A percentile compares a stretch with the other conserved stretches of the same genome.
These are phyloP conservation scores for Zymoseptoria tritici DNA, from an alignment of 2,329 filamentous ascomycete species.

Conservation along the genomic window DNA sequence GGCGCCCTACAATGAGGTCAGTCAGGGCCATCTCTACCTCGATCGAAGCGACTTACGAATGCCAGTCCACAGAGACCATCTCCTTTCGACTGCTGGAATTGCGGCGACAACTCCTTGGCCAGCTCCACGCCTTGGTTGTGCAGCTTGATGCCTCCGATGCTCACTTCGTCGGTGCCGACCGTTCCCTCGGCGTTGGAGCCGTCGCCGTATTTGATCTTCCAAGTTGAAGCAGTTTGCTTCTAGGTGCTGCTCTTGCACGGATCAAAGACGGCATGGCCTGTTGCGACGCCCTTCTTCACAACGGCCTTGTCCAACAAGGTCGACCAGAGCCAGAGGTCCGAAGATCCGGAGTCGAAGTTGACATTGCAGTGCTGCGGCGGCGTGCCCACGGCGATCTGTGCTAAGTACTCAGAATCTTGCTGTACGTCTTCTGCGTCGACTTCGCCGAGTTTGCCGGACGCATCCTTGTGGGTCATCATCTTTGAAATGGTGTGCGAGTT, in stretches of 20 bases:
- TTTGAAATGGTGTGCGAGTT: conserved; percentile 7
- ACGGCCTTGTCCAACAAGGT: conserved; percentile 20
- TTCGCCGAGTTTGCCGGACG: conserved; percentile 14
- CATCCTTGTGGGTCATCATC: conserved; percentile 9
- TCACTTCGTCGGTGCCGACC: conserved; percentile 57
- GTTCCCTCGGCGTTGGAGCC: conserved; percentile 57
- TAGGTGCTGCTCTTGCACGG: conserved; percentile 55
- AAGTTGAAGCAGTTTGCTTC: conserved; percentile 46
- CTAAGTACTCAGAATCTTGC: conserved; percentile 61
- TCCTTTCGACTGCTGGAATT: conserved; percentile 50
- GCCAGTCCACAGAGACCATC: conserved; percentile 63
- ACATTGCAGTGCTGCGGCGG: conserved; percentile 53
- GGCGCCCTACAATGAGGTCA: conserved; percentile 33
- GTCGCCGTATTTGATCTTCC: conserved; percentile 64
- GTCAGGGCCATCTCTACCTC: conserved; percentile 33
- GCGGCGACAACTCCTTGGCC: conserved; percentile 50
- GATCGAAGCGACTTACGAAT: conserved; percentile 41
- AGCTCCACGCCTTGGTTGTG: conserved; percentile 58
- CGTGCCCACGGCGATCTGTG: conserved; percentile 56
- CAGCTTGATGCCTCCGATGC: conserved; percentile 54
- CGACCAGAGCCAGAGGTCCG: conserved; percentile 54
- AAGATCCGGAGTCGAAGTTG: conserved; percentile 64
- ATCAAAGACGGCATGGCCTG: conserved; percentile 52
- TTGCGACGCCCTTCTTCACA: conserved; percentile 23
- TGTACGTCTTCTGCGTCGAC: conserved; percentile 50